Percentiles rank a stretch among this genome's conserved stretches.
Conservation (phyloP, 2,329 filamentous ascomycete species). For the Penicillium sp. region DNA sequence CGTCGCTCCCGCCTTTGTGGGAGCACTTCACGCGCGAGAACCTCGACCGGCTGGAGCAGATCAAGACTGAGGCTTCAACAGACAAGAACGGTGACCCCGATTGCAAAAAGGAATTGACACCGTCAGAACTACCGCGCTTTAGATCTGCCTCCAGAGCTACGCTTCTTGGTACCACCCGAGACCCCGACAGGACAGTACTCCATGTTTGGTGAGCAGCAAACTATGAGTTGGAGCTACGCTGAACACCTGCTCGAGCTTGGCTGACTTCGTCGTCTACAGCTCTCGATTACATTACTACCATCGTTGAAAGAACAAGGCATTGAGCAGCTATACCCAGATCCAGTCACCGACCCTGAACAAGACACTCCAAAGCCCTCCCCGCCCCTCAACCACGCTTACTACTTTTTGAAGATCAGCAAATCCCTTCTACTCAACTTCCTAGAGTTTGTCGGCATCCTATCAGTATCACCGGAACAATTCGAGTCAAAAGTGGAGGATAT, state of each 20-base stretch:
- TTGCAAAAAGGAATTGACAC: slow-evolving; percentile 29
- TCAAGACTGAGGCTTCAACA: slow-evolving; percentile 43
- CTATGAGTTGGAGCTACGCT: slow-evolving; percentile 37
- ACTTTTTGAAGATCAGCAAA: slow-evolving; percentile 76
- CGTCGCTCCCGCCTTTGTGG: slow-evolving; percentile 87
- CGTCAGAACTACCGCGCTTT: slow-evolving; percentile 35
- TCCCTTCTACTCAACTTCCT: slow-evolving; percentile 85
- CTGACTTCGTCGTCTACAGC: slow-evolving; percentile 25
- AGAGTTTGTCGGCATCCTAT: slow-evolving; percentile 71
- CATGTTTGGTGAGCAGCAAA: slow-evolving; percentile 68
- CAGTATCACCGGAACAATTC: slow-evolving; percentile 64
- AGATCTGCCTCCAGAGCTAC: slow-evolving; percentile 66
- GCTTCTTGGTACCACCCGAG: slow-evolving; percentile 74
- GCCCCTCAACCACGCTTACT: slow-evolving; percentile 52
- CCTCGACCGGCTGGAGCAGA: slow-evolving; percentile 55
- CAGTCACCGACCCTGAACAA: slow-evolving; percentile 54
- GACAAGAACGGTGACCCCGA: slow-evolving; percentile 6
- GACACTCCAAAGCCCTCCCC: slow-evolving; percentile 29
- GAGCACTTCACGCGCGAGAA: slow-evolving; percentile 79
- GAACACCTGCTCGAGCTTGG: not conserved
- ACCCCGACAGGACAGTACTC: slow-evolving; percentile 71
- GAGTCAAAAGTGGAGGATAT: slow-evolving; percentile 73
- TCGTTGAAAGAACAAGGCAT: slow-evolving; percentile 69
- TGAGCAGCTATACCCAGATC: slow-evolving; percentile 62
- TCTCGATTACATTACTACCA: slow-evolving; percentile 61